Evolutionary conservation across 345 rosid species (phyloP).

Genomic region (Citrus unshiu): DNA sequence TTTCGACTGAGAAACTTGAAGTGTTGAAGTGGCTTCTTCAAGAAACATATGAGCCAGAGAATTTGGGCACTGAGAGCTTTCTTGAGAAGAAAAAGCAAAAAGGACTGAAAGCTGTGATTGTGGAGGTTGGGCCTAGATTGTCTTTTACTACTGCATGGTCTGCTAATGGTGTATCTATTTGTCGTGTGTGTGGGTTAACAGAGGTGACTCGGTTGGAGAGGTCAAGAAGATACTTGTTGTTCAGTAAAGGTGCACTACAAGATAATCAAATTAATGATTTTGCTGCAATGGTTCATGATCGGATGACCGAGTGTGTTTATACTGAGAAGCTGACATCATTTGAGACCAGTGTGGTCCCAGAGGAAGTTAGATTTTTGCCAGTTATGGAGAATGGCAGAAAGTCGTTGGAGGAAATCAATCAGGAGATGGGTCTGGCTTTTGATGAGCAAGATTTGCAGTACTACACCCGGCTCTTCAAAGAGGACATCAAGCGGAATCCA

Average conservation of each 20-base stretch:
- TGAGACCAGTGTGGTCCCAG: slow-evolving; percentile 62
- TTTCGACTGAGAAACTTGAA: slow-evolving; percentile 46
- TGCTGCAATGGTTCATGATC: slow-evolving; percentile 80
- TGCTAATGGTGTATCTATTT: slow-evolving; percentile 82
- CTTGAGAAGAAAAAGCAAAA: slow-evolving; percentile 71
- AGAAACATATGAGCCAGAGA: slow-evolving; percentile 91
- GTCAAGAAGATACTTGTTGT: slow-evolving; percentile 78
- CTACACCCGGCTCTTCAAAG: slow-evolving; percentile 67
- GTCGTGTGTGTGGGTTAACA: slow-evolving; percentile 67
- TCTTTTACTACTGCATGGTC: slow-evolving; percentile 98
- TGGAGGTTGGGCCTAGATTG: slow-evolving; percentile 87
- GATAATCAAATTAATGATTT: slow-evolving; percentile 60
- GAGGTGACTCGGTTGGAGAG: slow-evolving; percentile 84
- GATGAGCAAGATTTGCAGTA: slow-evolving; percentile 95
- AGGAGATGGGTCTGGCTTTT: slow-evolving; percentile 87
- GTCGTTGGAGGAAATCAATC: slow-evolving; percentile 88
- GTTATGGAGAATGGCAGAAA: slow-evolving; percentile 83
- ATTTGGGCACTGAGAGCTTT: slow-evolving; percentile 67
- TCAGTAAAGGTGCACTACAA: slow-evolving; percentile 46
- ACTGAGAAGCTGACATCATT: slow-evolving; percentile 55
- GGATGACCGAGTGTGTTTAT: slow-evolving; percentile 90
- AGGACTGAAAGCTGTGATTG: slow-evolving; percentile 48
- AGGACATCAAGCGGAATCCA: slow-evolving; percentile 76
- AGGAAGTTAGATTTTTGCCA: slow-evolving; percentile 67
- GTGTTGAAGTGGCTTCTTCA: slow-evolving; percentile 81